These are phyloP conservation scores for Bruguiera parviflora DNA, from an alignment of 345 rosid genomes.

Conservation along the genomic window DNA sequence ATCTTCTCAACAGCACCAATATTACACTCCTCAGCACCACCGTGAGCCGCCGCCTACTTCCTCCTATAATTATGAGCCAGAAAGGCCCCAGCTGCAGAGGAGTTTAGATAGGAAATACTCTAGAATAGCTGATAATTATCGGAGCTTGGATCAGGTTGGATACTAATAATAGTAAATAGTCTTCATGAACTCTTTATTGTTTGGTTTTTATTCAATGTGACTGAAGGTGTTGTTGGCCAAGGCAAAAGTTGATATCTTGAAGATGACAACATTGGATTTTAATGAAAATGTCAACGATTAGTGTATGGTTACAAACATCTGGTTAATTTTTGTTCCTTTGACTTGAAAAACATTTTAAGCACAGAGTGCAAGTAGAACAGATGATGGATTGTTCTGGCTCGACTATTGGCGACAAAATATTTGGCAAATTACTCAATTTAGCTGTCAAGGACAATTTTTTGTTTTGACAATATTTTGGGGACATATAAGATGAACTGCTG, in stretches of 20 bases:
- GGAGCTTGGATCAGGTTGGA: conserved; percentile 81
- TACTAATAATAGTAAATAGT: neutral
- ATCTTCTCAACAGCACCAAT: conserved; percentile 23
- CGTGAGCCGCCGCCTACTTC: conserved; percentile 23
- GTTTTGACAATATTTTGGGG: neutral
- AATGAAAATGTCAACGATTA: neutral
- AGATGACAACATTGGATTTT: neutral
- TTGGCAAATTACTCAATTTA: neutral
- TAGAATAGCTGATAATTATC: conserved; percentile 72
- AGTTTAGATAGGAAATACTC: conserved; percentile 63
- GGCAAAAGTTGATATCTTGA: too few species aligned
- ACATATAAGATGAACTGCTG: neutral
- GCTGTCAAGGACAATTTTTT: neutral
- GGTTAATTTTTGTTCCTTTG: neutral
- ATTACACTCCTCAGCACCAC: conserved; percentile 53
- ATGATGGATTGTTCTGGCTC: neutral
- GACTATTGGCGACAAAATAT: neutral
- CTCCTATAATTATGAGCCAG: conserved; percentile 34
- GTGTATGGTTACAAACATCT: too few species aligned
- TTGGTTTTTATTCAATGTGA: neutral
- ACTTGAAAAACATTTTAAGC: neutral
- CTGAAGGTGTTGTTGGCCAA: too few species aligned
- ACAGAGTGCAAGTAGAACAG: neutral
- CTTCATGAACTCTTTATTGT: neutral
- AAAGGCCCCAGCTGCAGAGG: conserved; percentile 33